A percentile compares a stretch with the other conserved stretches of the same genome.
Evolutionary conservation across 257 asterid genomes (phyloP).

Genomic region (Forsythia suspensa): DNA sequence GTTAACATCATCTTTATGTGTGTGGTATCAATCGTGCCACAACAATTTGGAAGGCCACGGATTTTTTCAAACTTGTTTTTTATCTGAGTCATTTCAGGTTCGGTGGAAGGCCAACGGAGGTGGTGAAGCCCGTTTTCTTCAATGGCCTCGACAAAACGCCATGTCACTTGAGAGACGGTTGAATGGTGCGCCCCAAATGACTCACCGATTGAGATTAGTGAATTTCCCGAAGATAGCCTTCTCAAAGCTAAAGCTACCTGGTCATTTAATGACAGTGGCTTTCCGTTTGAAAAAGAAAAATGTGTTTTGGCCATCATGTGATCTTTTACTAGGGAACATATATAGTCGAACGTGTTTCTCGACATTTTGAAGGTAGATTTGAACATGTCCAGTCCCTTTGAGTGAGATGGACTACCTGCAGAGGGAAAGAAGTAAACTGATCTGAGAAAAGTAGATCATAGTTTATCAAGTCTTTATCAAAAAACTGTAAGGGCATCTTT

Average conservation of each 20-base stretch:
- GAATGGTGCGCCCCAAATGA: slow-evolving; percentile 74
- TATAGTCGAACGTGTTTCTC: slow-evolving; percentile 61
- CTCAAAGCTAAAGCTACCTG: slow-evolving; percentile 80
- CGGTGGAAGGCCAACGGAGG: slow-evolving; percentile 72
- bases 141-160: slow-evolving; percentile 90
- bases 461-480: background rate
- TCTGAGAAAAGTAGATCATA: background rate
- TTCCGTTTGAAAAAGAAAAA: slow-evolving; percentile 59
- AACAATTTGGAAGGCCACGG: slow-evolving; percentile 84
- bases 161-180: slow-evolving; percentile 85
- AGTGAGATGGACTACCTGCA: slow-evolving; percentile 51
- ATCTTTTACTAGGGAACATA: slow-evolving; percentile 66
- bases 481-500: background rate
- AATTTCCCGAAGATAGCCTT: slow-evolving; percentile 75
- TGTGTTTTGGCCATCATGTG: slow-evolving; percentile 68
- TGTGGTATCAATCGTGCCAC: slow-evolving; percentile 78
- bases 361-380: slow-evolving; percentile 61
- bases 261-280: slow-evolving; percentile 61
- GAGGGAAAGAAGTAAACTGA: slow-evolving; percentile 3
- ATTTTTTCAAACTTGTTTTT: slow-evolving; percentile 58
- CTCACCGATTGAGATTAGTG: slow-evolving; percentile 72
- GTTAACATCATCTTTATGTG: slow-evolving; percentile 70
- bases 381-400: slow-evolving; percentile 47
- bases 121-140: slow-evolving; percentile 64
- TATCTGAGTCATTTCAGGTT: slow-evolving; percentile 37